Evolutionary conservation across 2,329 filamentous ascomycete genomes (phyloP).

Genomic region (Xylaria sp.): DNA sequence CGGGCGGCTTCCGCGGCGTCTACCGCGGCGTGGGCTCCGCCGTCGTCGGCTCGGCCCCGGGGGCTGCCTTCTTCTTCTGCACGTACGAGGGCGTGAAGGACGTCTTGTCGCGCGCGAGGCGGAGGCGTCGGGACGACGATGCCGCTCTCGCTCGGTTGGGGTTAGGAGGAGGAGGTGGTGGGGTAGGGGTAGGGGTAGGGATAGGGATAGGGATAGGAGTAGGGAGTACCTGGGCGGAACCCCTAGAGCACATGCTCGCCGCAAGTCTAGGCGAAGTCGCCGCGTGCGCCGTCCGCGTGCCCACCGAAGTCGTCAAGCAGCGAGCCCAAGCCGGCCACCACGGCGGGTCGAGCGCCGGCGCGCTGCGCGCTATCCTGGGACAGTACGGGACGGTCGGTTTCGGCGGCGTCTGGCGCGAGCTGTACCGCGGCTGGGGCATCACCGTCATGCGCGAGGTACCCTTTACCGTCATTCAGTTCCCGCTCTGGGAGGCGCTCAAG

Average conservation of each 20-base stretch:
- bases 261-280: constrained; percentile 89
- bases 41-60: constrained; percentile 89
- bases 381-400: constrained; percentile 59
- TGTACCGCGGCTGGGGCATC: constrained; percentile 92
- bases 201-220: constrained; percentile 42
- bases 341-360: constrained; percentile 73
- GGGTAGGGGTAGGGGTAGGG: constrained; percentile 41
- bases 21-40: constrained; percentile 93
- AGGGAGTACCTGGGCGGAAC: constrained; percentile 45
- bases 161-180: neutral
- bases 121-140: constrained; percentile 20
- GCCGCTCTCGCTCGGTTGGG: constrained; percentile 3
- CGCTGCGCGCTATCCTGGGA: constrained; percentile 76
- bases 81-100: constrained; percentile 85
- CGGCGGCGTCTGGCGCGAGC: constrained; percentile 76
- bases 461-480: constrained; percentile 97
- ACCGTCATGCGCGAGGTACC: constrained; percentile 96
- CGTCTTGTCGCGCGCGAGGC: constrained; percentile 26
- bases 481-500: constrained; percentile 95
- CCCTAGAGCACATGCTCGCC: constrained; percentile 80
- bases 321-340: constrained; percentile 89
- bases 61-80: constrained; percentile 96
- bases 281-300: constrained; percentile 90
- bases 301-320: constrained; percentile 97
- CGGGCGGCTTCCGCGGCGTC: constrained; percentile 89